Evolutionary conservation across 73 alveolate genomes (phyloP).

Genomic region (Diophrys sp.): DNA sequence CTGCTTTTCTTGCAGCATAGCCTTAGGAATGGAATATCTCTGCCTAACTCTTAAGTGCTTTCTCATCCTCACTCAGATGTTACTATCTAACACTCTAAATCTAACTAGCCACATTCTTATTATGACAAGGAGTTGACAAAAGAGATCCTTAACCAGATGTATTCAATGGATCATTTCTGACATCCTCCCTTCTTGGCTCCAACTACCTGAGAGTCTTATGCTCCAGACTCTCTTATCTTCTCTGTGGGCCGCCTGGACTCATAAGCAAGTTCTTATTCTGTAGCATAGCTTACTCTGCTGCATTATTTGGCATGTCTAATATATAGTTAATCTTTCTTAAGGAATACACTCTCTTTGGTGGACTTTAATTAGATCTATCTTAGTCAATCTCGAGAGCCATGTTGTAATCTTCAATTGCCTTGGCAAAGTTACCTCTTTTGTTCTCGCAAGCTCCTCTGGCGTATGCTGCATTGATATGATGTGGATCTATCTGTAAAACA

Average conservation of each 20-base stretch:
- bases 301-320: not conserved
- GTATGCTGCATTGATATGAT: constrained; percentile 27
- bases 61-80: not conserved
- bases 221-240: not conserved
- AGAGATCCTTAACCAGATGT: not conserved
- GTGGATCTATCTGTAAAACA: constrained; percentile 19
- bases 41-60: constrained; percentile 25
- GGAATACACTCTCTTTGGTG: not conserved
- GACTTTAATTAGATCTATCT: constrained; percentile 1
- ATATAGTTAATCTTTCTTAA: not conserved
- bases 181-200: not conserved
- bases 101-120: constrained; percentile 2
- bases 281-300: not conserved
- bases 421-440: constrained; percentile 20
- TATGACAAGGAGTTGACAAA: not conserved
- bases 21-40: constrained; percentile 49
- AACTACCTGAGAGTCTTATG: not conserved
- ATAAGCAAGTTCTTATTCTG: constrained; percentile 5
- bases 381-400: constrained; percentile 22
- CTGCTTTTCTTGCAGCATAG: constrained; percentile 53
- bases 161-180: not conserved
- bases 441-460: constrained; percentile 40
- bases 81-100: not conserved
- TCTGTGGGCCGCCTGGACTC: constrained; percentile 20
- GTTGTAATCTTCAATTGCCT: constrained; percentile 31